phyloP scores from a whole-genome alignment of 2,329 filamentous ascomycete species.

The Apiospora marii region DNA sequence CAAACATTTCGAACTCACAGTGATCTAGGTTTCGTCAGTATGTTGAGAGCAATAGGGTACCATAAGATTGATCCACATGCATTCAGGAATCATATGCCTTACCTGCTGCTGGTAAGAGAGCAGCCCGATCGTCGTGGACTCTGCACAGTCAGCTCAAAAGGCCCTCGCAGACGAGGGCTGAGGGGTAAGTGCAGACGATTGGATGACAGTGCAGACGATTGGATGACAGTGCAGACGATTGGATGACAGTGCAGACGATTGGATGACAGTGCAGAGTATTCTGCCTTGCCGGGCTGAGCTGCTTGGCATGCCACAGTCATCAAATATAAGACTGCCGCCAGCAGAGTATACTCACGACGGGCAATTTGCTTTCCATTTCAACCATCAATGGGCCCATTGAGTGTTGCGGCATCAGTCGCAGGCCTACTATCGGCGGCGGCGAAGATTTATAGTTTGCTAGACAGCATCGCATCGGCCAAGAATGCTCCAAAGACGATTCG shows the following conservation, averaged over 20 bases:
- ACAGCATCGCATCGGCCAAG: neutral
- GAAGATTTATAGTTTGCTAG: neutral
- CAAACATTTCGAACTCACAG: no score
- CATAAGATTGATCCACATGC: neutral
- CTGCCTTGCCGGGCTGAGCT: neutral
- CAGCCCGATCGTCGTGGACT: neutral
- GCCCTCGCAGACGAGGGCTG: neutral
- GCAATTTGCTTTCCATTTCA: neutral
- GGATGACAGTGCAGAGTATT: neutral
- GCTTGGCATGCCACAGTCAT: neutral
- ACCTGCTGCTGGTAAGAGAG: neutral
- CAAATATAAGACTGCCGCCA: neutral
- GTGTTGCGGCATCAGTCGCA: neutral
- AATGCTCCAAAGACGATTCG: neutral
- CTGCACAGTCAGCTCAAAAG: no score
- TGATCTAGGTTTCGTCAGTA: no score
- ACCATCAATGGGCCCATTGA: neutral
- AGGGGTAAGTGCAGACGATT: neutral
- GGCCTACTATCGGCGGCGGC: neutral
- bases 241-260: neutral
- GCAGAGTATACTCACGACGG: neutral
- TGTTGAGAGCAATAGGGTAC: neutral
- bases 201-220: neutral
- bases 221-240: neutral
- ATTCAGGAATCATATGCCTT: neutral